These are phyloP conservation scores for Jamesozyma jinghongensis DNA, from an alignment of 805 yeast genomes.

Conservation along the genomic window DNA sequence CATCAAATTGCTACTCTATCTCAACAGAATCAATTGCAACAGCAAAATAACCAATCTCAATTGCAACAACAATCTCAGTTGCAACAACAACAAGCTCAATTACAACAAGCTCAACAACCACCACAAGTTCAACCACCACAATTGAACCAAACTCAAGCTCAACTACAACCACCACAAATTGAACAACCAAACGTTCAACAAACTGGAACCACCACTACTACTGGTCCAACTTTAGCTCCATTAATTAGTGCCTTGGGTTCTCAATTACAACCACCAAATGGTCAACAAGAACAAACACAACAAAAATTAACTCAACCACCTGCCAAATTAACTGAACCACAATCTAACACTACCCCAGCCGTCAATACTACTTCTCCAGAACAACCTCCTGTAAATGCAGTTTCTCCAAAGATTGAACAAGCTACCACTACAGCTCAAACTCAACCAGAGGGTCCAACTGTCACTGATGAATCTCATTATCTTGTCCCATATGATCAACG, in stretches of 20 bases:
- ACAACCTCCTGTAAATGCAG: neutral
- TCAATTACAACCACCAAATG: constrained; percentile 8
- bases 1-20: constrained; percentile 41
- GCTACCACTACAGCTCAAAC: constrained; percentile 6
- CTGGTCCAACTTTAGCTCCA: constrained; percentile 13
- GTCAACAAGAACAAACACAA: no score
- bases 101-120: neutral
- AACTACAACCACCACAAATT: neutral
- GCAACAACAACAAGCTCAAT: constrained; percentile 10
- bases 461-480: constrained; percentile 14
- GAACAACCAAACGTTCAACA: constrained; percentile 1
- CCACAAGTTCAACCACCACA: constrained; percentile 3
- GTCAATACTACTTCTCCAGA: neutral
- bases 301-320: neutral
- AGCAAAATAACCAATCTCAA: constrained; percentile 23
- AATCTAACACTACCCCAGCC: no score
- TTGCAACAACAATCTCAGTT: constrained; percentile 18
- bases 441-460: constrained; percentile 3
- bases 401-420: neutral
- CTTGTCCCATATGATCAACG: constrained; percentile 34
- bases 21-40: constrained; percentile 34
- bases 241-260: constrained; percentile 12
- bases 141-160: constrained; percentile 6
- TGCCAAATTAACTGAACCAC: neutral
- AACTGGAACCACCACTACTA: neutral